Conservation (phyloP, 345 rosid genomes). For the Pugionium cornutum region DNA sequence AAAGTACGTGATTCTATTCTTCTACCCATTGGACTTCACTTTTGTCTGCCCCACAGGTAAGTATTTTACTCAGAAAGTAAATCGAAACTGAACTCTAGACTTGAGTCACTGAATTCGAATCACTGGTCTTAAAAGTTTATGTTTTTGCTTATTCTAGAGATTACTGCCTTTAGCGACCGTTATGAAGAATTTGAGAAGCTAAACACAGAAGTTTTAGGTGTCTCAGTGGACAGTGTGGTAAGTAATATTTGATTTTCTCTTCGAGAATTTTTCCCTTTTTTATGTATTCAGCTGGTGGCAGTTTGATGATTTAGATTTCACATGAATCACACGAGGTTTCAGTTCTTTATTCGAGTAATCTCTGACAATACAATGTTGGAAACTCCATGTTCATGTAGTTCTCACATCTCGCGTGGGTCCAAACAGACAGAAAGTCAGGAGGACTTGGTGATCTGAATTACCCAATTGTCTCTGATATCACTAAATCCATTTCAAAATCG, state of each 20-base stretch:
- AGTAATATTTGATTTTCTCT: slow-evolving; percentile 18
- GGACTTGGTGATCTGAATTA: slow-evolving; percentile 97
- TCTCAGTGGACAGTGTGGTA: slow-evolving; percentile 89
- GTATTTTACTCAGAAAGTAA: background rate
- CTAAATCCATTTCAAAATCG: slow-evolving; percentile 87
- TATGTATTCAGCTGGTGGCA: background rate
- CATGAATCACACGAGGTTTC: background rate
- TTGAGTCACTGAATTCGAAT: background rate
- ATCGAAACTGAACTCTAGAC: background rate
- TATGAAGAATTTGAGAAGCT: slow-evolving; percentile 73
- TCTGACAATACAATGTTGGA: background rate
- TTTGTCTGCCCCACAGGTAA: slow-evolving; percentile 96
- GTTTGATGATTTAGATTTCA: background rate
- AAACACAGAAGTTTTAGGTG: slow-evolving; percentile 78
- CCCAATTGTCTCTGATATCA: slow-evolving; percentile 82
- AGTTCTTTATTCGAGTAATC: background rate
- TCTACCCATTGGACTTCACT: slow-evolving; percentile 96
- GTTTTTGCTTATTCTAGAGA: slow-evolving; percentile 48
- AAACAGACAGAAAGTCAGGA: slow-evolving; percentile 95
- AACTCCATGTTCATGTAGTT: slow-evolving; percentile 46
- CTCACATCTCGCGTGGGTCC: slow-evolving; percentile 98
- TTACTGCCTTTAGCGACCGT: slow-evolving; percentile 93
- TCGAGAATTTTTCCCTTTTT: too few species aligned
- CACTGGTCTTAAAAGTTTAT: background rate
- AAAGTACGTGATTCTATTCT: slow-evolving; percentile 90